Evolutionary conservation across 495 filamentous ascomycete genomes (phyloP), one percentile per base, ranked within the genome.

Genomic region (Hyphodiscus hymeniophilus): DNA sequence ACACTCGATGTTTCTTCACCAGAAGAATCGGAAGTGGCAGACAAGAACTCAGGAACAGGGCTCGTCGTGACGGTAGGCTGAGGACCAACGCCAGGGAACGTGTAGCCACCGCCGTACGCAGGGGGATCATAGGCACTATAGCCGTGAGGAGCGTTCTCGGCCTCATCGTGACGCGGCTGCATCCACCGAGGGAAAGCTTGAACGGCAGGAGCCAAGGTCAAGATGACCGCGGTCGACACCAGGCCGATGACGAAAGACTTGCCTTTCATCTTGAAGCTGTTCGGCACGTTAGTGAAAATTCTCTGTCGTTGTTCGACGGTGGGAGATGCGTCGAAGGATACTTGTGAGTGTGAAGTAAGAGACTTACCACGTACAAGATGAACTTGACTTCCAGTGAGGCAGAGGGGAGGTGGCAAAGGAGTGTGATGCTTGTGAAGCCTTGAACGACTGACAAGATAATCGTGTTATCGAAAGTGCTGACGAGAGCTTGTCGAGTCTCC

Each of bases 61-160:
- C 24, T 20, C 35, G 45, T 24, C 28, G 50, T 47, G 17, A 55
- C 50, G 31, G 60, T 62, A 8, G 60, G 58, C 12, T 47, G 44
- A 16, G 58, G 53, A 16, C 64, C 60, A 24, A 62, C 52, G 6
- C 63, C 62, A 20, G 58, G 62, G 30, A 64, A 66, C 1, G 62
- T 63, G 50, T 72, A 41, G 38, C 15, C 71, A 48, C 67, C 65
- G 40, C 63, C 69, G 57, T 73, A 71, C 4, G 51, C 54, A 22
- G 57, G 43, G 39, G 59, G 56, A 32, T 61, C 58, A 46, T 72
- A 67, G 7, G 59, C 63, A 23, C 51, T 63, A 31, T 58, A 58
- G 12, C 41, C 28, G 23, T 38, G 39, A 6, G 47, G 52, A 16
- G 54, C 41, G 20, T 52, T 53, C 10, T 32, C 18, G 21, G 33